Base-by-base conservation (phyloP, 2,329 filamentous ascomycete species). In the Aureobasidium sp. region DNA sequence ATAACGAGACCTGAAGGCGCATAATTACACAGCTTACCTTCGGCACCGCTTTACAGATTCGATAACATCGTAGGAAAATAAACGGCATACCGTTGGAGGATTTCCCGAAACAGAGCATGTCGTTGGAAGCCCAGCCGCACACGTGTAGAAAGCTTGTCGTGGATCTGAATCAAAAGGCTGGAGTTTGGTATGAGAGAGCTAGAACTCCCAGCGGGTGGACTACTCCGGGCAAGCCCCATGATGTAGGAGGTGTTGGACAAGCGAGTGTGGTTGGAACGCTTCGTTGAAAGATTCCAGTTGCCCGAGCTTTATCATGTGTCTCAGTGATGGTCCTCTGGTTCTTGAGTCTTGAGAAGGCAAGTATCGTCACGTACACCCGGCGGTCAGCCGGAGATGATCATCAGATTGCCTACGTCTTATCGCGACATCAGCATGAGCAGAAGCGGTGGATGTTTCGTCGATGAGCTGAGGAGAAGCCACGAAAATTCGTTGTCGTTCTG, bases 41-140 rank as follows among this genome's bases (percentile, higher is more conserved):
- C 37, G 23, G 37, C 51, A 55, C 33, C 27, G 51, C 37, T 55
- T 42, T 23, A n/a, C 38, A 33, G 25, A 43, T 31, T 55, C 51
- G 38, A 55, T 55, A 55, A 37, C 37, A 42, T 43, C 13, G 25
- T 27, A 46, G 19, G 37, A 42, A 55, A 55, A 55, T 33, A 43
- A 55, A 55, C 51, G 51, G 51, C 4, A 55, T 55, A 43, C 51
- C 51, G 51, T 55, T 55, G 51, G 3, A 55, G 37, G 38, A 55
- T 43, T 55, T 19, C 49, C 51, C 51, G 51, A 33, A 55, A 43
- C 51, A 43, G 51, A 31, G 33, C 21, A 42, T 43, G n/a, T 42
- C 51, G 51, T 55, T 55, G 51, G 11, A 21, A 55, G 27, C 23
- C 51, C 38, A 43, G 51, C 51, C 51, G 21, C 38, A 42, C 51